These are phyloP conservation scores for Blastobotrys arbuscula DNA, from an alignment of 1,139 yeast species.

Conservation along the genomic window DNA sequence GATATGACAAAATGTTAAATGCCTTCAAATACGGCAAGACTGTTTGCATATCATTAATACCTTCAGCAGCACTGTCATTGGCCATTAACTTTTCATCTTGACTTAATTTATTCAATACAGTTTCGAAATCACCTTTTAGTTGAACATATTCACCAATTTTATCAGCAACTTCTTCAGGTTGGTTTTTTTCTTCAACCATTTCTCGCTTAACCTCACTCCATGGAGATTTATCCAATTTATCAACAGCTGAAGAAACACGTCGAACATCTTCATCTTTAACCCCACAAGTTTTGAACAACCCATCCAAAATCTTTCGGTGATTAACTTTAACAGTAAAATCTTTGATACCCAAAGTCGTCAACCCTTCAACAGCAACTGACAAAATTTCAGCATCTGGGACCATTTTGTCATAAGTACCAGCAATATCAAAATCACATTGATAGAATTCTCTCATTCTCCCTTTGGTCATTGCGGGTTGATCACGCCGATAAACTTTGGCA, in stretches of 20 bases:
- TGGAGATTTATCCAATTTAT: conserved; percentile 88
- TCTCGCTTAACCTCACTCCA: conserved; percentile 93
- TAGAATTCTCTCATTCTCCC: conserved; percentile 99
- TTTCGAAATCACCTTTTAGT: conserved; percentile 68
- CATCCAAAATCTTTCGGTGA: conserved; percentile 93
- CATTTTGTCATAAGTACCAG: conserved; percentile 88
- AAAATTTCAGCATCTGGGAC: conserved; percentile 92
- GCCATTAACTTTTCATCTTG: conserved; percentile 51
- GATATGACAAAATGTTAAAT: conserved; percentile 50
- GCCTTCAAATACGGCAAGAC: conserved; percentile 78
- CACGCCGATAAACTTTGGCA: conserved; percentile 97
- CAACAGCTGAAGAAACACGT: conserved; percentile 90
- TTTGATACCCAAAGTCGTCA: conserved; percentile 71
- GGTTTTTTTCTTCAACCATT: conserved; percentile 85
- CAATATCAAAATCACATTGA: conserved; percentile 96
- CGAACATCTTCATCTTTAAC: conserved; percentile 91
- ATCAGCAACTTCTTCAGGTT: conserved; percentile 87
- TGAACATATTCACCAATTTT: conserved; percentile 87
- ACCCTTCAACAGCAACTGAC: conserved; percentile 76
- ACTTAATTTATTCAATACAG: conserved; percentile 54
- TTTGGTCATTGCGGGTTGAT: conserved; percentile 99
- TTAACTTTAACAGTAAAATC: conserved; percentile 90
- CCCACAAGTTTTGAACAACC: conserved; percentile 92
- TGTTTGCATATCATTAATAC: conserved; percentile 71
- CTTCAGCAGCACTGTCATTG: conserved; percentile 70